These are phyloP conservation scores for Auriscalpium vulgare DNA, from an alignment of 768 basidiomycete species.

Conservation along the genomic window DNA sequence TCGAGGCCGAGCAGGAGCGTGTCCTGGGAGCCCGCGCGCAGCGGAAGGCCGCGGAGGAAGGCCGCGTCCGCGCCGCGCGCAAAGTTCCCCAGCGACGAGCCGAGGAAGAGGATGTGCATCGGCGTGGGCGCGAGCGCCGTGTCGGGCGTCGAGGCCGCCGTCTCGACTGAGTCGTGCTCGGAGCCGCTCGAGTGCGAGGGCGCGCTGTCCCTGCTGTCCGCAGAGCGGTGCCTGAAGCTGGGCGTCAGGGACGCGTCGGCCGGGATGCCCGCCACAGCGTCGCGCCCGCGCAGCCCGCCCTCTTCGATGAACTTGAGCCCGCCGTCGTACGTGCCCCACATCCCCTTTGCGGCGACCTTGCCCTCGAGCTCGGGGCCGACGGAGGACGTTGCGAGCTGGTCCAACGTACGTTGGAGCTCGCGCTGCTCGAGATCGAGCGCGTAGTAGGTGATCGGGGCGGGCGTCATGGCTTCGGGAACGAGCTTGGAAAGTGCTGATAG, in stretches of 20 bases:
- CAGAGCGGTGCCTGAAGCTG: slow-evolving; percentile 27
- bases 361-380: slow-evolving; percentile 54
- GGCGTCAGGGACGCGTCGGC: slow-evolving; percentile 9
- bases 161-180: slow-evolving; percentile 16
- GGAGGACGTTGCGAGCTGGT: slow-evolving; percentile 52
- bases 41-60: slow-evolving; percentile 74
- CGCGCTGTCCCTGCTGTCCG: slow-evolving; percentile 27
- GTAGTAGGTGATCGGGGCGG: slow-evolving; percentile 68
- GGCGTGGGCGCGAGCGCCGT: slow-evolving; percentile 32
- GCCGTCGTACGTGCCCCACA: slow-evolving; percentile 88
- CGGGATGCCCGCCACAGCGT: slow-evolving; percentile 1
- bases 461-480: slow-evolving; percentile 27
- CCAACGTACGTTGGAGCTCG: slow-evolving; percentile 77
- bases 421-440: slow-evolving; percentile 89
- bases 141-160: slow-evolving; percentile 41
- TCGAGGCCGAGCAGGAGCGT: slow-evolving; percentile 90
- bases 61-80: slow-evolving; percentile 52
- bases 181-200: slow-evolving; percentile 9
- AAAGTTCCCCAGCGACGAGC: slow-evolving; percentile 92
- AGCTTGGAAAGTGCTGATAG: slow-evolving; percentile 60
- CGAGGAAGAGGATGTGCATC: slow-evolving; percentile 84
- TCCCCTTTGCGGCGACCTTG: slow-evolving; percentile 73
- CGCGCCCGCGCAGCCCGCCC: slow-evolving; percentile 42
- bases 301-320: slow-evolving; percentile 73
- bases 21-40: slow-evolving; percentile 67